Conservation (phyloP, 345 rosid genomes). For the Rubroshorea leprosula region DNA sequence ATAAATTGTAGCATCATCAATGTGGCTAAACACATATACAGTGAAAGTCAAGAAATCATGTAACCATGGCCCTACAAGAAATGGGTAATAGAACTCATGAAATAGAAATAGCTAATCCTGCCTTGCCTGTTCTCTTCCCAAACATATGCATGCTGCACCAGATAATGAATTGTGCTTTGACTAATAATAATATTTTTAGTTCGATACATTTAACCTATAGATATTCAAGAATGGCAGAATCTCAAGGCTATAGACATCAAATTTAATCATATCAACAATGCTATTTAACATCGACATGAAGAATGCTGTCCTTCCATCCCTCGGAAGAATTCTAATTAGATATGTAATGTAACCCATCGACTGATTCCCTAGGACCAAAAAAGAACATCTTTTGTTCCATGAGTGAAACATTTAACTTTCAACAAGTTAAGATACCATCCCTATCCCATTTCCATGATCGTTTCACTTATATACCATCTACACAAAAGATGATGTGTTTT, state of each 20-base stretch:
- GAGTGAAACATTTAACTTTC: no score
- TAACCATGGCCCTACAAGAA: neutral
- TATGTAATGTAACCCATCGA: no score
- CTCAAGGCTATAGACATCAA: neutral
- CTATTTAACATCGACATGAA: neutral
- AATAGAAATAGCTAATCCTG: slow-evolving; percentile 1
- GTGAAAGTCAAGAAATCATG: slow-evolving; percentile 4
- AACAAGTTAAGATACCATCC: neutral
- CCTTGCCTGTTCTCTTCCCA: neutral
- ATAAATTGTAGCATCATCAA: neutral
- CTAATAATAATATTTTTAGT: no score
- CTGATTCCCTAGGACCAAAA: no score
- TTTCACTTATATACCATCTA: neutral
- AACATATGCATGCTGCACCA: neutral
- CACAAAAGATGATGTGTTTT: neutral
- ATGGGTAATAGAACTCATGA: neutral
- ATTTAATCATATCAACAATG: neutral
- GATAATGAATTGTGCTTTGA: neutral
- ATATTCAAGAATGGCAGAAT: no score
- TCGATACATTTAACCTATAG: no score
- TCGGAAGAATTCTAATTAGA: neutral
- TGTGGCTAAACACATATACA: neutral
- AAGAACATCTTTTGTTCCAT: no score
- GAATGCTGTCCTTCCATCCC: neutral
- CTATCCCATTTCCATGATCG: neutral